phyloP scores from a whole-genome alignment of 179 eudicot genomes.

The Heliamphora pulchella region DNA sequence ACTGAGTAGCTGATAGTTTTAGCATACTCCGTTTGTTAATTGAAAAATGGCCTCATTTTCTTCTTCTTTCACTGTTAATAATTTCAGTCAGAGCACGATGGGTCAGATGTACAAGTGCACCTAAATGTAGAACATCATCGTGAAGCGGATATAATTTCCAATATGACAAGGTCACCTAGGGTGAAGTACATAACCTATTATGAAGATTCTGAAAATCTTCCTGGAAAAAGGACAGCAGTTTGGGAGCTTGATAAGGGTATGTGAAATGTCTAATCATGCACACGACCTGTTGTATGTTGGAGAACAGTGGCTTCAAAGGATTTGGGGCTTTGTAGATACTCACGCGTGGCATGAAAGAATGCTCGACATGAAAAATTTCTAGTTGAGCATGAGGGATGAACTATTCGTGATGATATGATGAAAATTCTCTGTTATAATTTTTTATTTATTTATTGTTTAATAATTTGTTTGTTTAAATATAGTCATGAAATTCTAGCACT shows the following conservation, averaged over 20 bases:
- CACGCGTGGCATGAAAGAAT: background rate
- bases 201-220: slow-evolving; percentile 90
- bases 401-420: slow-evolving; percentile 4
- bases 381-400: background rate
- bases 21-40: background rate
- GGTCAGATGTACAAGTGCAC: slow-evolving; percentile 81
- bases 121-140: slow-evolving; percentile 58
- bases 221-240: slow-evolving; percentile 86
- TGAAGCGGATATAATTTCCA: slow-evolving; percentile 64
- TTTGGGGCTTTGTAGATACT: background rate
- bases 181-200: slow-evolving; percentile 89
- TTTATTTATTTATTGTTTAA: background rate
- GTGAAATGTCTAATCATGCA: slow-evolving; percentile 16
- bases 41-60: background rate
- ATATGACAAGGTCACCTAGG: slow-evolving; percentile 76
- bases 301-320: background rate
- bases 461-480: background rate
- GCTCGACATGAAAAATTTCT: background rate
- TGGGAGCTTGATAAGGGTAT: slow-evolving; percentile 99
- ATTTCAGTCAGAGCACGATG: slow-evolving; percentile 84
- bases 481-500: background rate
- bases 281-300: slow-evolving; percentile 8
- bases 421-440: background rate
- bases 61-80: slow-evolving; percentile 14
- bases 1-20: background rate